phyloP scores from a whole-genome alignment of 768 basidiomycete species.

The Clavulina sp. region DNA sequence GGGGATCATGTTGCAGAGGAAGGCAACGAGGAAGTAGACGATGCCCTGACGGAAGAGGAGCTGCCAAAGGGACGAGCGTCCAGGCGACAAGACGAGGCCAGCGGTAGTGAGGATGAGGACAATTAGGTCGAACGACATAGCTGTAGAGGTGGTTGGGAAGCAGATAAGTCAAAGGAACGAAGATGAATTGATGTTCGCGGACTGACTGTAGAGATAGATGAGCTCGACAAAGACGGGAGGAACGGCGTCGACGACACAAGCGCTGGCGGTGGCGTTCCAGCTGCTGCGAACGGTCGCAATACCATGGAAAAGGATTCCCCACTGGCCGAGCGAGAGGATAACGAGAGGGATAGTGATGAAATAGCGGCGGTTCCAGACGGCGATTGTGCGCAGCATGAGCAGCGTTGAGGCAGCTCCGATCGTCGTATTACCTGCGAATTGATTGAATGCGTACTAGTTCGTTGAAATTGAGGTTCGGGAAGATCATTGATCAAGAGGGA shows the following conservation, averaged over 20 bases:
- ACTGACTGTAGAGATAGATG: conserved; percentile 40
- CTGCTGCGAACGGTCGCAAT: not conserved
- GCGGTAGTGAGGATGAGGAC: conserved; percentile 43
- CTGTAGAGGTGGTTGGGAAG: conserved; percentile 10
- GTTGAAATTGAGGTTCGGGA: not conserved
- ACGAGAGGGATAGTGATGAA: conserved; percentile 34
- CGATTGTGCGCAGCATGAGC: conserved; percentile 26
- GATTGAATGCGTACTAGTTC: conserved; percentile 27
- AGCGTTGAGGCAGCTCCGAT: conserved; percentile 12
- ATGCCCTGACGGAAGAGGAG: conserved; percentile 58
- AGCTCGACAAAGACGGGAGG: conserved; percentile 37
- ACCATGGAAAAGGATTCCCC: conserved; percentile 3
- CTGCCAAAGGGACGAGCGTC: conserved; percentile 38
- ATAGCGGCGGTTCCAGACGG: conserved; percentile 44
- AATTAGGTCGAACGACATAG: conserved; percentile 52
- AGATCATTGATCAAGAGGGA: not conserved
- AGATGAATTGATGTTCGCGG: not conserved
- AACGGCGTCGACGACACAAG: conserved; percentile 9
- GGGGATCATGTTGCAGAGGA: conserved; percentile 41
- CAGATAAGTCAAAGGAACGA: conserved; percentile 2
- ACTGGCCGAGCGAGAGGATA: conserved; percentile 38
- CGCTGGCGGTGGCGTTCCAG: not conserved
- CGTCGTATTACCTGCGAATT: conserved; percentile 15
- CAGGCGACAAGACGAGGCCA: conserved; percentile 35
- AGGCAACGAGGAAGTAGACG: conserved; percentile 55